Evolutionary conservation across 129 eudicot species (phyloP).

Genomic region (Arctium minus): DNA sequence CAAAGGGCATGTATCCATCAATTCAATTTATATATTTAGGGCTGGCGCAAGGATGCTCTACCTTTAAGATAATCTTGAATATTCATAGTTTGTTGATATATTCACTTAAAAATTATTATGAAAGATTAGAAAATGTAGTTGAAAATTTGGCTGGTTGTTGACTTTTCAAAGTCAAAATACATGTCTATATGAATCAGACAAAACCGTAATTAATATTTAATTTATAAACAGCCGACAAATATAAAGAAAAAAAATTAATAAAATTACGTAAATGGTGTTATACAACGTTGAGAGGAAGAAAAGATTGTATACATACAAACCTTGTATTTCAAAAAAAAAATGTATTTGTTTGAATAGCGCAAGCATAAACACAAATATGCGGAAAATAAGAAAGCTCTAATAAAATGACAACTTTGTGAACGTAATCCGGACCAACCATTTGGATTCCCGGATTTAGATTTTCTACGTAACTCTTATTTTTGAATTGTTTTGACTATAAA

Average conservation of each 20-base stretch:
- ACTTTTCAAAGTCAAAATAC: conserved; percentile 9
- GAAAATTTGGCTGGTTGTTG: conserved; percentile 10
- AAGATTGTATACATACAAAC: background rate
- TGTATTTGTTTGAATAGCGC: background rate
- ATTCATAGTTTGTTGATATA: conserved; percentile 20
- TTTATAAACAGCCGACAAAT: background rate
- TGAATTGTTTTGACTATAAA: no score
- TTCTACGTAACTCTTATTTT: no score
- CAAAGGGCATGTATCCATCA: conserved; percentile 21
- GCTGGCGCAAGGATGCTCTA: conserved; percentile 17
- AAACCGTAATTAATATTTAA: conserved; percentile 3
- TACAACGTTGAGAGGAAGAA: background rate
- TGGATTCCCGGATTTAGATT: no score
- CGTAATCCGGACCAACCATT: no score
- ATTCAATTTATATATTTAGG: conserved; percentile 7
- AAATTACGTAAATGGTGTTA: background rate
- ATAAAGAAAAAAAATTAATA: background rate
- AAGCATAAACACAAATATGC: background rate
- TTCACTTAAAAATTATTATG: background rate
- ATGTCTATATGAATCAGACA: background rate
- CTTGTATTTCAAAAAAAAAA: background rate
- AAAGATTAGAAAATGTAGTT: conserved; percentile 11
- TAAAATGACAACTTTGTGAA: no score
- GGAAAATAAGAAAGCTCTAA: background rate
- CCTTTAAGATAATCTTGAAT: conserved; percentile 26